Conservation (phyloP, 345 rosid genomes). For the Lepidium africanum region DNA sequence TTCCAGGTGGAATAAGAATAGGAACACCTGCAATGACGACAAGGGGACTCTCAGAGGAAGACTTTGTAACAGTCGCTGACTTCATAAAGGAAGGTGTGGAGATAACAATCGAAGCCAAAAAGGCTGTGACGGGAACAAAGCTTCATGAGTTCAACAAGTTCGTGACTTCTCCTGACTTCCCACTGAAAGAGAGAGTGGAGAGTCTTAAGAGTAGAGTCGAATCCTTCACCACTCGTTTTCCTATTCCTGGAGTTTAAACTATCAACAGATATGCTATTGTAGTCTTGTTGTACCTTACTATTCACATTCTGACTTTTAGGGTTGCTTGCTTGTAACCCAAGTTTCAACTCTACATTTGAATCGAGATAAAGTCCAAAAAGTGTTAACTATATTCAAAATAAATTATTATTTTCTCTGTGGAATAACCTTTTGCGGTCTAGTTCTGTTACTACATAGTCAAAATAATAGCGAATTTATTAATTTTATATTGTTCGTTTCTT, state of each 20-base stretch:
- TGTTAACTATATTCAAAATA: neutral
- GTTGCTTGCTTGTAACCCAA: neutral
- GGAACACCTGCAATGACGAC: conserved; percentile 97
- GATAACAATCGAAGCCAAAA: conserved; percentile 60
- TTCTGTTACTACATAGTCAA: too few relatives aligned
- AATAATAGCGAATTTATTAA: too few relatives aligned
- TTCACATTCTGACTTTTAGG: neutral
- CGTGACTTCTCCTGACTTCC: conserved; percentile 51
- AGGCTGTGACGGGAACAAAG: conserved; percentile 49
- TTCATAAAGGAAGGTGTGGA: conserved; percentile 82
- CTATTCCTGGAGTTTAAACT: conserved; percentile 64
- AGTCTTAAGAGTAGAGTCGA: conserved; percentile 59
- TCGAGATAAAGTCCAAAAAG: neutral
- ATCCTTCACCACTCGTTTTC: conserved; percentile 63
- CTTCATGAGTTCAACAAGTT: conserved; percentile 72
- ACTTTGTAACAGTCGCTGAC: conserved; percentile 59
- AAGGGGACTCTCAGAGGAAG: conserved; percentile 70
- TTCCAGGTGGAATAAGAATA: conserved; percentile 90
- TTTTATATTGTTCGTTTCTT: too few relatives aligned
- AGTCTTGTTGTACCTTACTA: neutral
- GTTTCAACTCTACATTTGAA: neutral
- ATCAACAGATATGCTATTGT: neutral
- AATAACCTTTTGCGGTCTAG: neutral
- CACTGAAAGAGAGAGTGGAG: conserved; percentile 40
- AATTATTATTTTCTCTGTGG: neutral